These are phyloP conservation scores for Nothophaeocryptopus gaeumannii DNA, from an alignment of 2,329 filamentous ascomycete species.

Conservation along the genomic window DNA sequence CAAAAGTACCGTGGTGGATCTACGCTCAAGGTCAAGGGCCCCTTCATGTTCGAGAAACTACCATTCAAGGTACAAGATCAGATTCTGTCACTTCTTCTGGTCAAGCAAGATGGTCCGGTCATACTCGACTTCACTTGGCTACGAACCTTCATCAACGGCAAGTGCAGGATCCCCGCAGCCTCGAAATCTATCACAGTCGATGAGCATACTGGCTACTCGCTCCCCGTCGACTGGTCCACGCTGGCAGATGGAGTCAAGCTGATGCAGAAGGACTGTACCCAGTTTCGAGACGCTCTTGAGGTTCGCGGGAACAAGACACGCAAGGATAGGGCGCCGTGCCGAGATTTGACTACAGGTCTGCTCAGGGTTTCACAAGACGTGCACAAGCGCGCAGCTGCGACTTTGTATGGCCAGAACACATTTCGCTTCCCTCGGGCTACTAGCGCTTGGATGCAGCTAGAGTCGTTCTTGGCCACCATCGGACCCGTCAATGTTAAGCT, in stretches of 20 bases:
- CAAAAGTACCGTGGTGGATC: not conserved
- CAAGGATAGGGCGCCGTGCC: slow-evolving; percentile 12
- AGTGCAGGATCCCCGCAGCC: slow-evolving; percentile 17
- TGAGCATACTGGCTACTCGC: slow-evolving; percentile 6
- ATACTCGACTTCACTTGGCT: slow-evolving; percentile 24
- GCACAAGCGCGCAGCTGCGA: slow-evolving; percentile 11
- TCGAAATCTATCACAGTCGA: slow-evolving; percentile 2
- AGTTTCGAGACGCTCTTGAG: slow-evolving; percentile 20
- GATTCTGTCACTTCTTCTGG: slow-evolving; percentile 18
- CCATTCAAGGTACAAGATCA: slow-evolving; percentile 15
- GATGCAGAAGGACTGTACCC: slow-evolving; percentile 19
- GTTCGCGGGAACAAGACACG: slow-evolving; percentile 19
- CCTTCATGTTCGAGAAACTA: slow-evolving; percentile 16
- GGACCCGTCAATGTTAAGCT: slow-evolving; percentile 13
- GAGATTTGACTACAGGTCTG: slow-evolving; percentile 16
- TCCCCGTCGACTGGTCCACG: slow-evolving; percentile 12
- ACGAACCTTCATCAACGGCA: slow-evolving; percentile 19
- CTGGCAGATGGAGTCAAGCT: slow-evolving; percentile 8
- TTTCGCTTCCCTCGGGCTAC: slow-evolving; percentile 21
- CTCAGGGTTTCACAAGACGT: slow-evolving; percentile 14
- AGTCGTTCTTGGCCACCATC: slow-evolving; percentile 21
- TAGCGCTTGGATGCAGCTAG: slow-evolving; percentile 22
- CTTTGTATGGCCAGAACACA: slow-evolving; percentile 22
- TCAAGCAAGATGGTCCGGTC: slow-evolving; percentile 11
- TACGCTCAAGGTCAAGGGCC: not conserved